A percentile compares a stretch with the other conserved stretches of the same genome.
phyloP scores from a whole-genome alignment of 257 asterid species.

The Lycium ferocissimum region DNA sequence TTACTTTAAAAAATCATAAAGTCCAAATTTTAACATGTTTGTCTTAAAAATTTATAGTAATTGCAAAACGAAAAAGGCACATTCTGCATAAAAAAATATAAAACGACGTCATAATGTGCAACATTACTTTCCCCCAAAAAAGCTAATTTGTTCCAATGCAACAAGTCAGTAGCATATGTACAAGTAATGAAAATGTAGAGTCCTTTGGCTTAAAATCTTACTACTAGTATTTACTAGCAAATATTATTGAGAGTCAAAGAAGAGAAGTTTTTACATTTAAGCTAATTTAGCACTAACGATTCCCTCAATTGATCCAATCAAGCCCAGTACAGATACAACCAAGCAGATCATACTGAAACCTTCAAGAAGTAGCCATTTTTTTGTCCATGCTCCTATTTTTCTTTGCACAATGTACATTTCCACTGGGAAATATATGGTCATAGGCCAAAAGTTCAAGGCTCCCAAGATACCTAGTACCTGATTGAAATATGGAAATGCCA shows the following conservation, averaged over 20 bases:
- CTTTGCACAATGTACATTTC: constrained; percentile 70
- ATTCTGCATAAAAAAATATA: too few species aligned
- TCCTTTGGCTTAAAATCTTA: background rate
- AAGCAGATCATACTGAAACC: constrained; percentile 53
- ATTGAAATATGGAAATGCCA: constrained; percentile 71
- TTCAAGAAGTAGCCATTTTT: constrained; percentile 60
- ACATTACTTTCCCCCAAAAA: too few species aligned
- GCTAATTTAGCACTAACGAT: constrained; percentile 53
- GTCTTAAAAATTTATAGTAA: too few species aligned
- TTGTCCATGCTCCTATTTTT: constrained; percentile 63
- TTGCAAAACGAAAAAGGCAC: too few species aligned
- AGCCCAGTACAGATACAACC: constrained; percentile 53
- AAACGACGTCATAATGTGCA: too few species aligned
- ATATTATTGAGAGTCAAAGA: background rate
- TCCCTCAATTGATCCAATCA: constrained; percentile 67
- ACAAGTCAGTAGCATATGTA: background rate
- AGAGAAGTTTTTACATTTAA: background rate
- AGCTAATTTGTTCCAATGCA: background rate
- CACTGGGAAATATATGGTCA: constrained; percentile 70
- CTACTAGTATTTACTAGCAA: background rate
- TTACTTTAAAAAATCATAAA: too few species aligned
- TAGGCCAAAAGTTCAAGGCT: constrained; percentile 71
- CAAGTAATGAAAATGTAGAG: background rate
- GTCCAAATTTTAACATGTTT: too few species aligned
- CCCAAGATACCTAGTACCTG: constrained; percentile 70